These are phyloP conservation scores for Annona squamosa DNA, from an alignment of 164 flowering plant species.

Conservation along the genomic window DNA sequence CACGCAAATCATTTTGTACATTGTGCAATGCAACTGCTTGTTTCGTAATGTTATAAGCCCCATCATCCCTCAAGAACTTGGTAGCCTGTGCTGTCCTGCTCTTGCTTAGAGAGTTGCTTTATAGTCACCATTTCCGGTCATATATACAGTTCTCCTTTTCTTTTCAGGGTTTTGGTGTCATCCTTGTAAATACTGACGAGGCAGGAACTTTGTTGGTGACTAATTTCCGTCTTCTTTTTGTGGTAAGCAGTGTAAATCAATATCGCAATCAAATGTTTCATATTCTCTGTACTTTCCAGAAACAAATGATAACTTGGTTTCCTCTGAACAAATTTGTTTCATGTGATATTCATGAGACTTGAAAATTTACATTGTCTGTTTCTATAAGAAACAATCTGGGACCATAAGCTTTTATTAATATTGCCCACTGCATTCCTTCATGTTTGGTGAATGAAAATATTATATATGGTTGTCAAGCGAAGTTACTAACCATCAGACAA, in stretches of 20 bases:
- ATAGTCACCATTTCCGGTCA: background rate
- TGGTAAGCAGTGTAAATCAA: constrained; percentile 45
- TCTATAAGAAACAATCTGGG: background rate
- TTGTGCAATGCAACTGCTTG: too few species aligned
- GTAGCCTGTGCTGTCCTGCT: background rate
- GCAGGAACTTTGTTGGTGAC: constrained; percentile 90
- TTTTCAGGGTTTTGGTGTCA: constrained; percentile 77
- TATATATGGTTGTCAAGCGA: background rate
- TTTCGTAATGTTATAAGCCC: too few species aligned
- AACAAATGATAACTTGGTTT: background rate
- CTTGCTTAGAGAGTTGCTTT: background rate
- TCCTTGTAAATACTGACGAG: constrained; percentile 85
- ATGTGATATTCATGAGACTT: background rate
- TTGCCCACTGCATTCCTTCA: background rate
- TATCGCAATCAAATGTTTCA: background rate
- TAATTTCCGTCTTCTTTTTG: constrained; percentile 83
- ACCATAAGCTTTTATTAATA: background rate
- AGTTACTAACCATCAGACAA: too few species aligned
- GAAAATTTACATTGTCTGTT: background rate
- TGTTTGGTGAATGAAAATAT: background rate
- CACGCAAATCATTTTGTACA: too few species aligned
- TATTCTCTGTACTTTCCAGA: background rate
- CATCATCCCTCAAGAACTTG: background rate
- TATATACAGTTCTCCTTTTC: background rate
- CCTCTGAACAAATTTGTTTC: background rate